Evolutionary conservation across 176 grass and related monocot genomes (phyloP).

Genomic region (Miscanthus lutarioriparius): DNA sequence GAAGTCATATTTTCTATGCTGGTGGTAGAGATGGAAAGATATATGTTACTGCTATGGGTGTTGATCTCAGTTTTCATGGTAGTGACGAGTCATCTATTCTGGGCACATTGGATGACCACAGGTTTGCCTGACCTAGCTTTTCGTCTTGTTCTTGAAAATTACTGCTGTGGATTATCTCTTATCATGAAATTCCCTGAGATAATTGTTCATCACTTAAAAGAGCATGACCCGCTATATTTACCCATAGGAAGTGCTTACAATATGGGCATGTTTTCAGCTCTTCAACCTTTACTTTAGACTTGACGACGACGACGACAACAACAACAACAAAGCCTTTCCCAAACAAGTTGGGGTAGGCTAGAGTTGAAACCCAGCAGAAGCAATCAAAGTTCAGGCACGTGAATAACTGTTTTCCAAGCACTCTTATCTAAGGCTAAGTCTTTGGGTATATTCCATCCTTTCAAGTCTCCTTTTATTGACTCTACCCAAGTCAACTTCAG

Average conservation of each 20-base stretch:
- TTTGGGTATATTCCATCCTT: too few species aligned
- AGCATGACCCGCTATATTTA: background rate
- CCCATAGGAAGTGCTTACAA: background rate
- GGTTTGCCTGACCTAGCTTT: slow-evolving; percentile 48
- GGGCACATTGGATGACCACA: slow-evolving; percentile 67
- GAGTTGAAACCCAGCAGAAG: too few species aligned
- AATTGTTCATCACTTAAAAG: background rate
- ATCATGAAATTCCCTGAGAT: background rate
- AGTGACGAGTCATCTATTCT: slow-evolving; percentile 52
- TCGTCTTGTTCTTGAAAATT: background rate
- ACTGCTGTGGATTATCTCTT: background rate
- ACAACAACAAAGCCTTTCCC: too few species aligned
- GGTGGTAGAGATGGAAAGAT: slow-evolving; percentile 91
- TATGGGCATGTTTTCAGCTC: background rate
- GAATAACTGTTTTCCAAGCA: too few species aligned
- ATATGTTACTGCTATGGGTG: slow-evolving; percentile 79
- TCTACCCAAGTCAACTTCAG: too few species aligned
- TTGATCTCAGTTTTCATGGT: slow-evolving; percentile 50
- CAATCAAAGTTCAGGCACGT: too few species aligned
- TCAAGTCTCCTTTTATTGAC: too few species aligned
- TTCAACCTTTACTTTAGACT: background rate
- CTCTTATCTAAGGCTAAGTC: too few species aligned
- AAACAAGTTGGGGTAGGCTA: too few species aligned
- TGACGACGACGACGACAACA: too few species aligned
- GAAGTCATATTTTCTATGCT: slow-evolving; percentile 86